Evolutionary conservation across 225 moss, liverwort and hornwort species (phyloP), one percentile per base, ranked within the genome.

Genomic region (Sphagnum tenellum): DNA sequence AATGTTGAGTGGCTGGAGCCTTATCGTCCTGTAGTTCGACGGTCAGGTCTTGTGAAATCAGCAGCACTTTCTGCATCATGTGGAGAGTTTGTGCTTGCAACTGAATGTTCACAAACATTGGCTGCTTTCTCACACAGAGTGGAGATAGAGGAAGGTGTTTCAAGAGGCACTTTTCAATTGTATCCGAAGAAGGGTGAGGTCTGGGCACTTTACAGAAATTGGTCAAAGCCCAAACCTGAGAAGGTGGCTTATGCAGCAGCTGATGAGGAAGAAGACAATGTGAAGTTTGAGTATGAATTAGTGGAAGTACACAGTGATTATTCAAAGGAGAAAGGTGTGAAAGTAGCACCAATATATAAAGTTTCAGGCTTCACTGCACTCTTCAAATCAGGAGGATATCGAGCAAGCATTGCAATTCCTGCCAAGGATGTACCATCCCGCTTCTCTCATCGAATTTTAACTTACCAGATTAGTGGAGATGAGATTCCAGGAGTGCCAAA

Each of bases 1-100:
- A 57, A 73, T 0, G 78, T 84, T 59, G 68, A 71, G 64, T 84
- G 84, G 84, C 73, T 84, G 75, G 84, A 84, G 59, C 77, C 80
- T 12, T 11, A 47, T 12, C 75, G 78, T 61, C 64, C 77, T n/a
- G 73, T 47, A 46, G 55, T 71, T 57, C 75, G 71, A 49, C 57
- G 54, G 48, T 58, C 4, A 64, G 60, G 78, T 49, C 75, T 84
- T 47, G 84, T 84, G 2, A 73, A 66, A 69, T 70, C 80, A 54
- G 84, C 84, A 0, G 61, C 52, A 9, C 64, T 84, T 45, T 84
- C 84, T 62, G 64, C 80, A 8, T 64, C 80, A 45, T 84, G 84
- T 56, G 84, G 84, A 2, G 84, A 84, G 9, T 84, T 84, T 51
- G 80, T 54, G 6, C 45, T 75, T n/a, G 84, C 80, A 71, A 12